Percentiles rank a stretch among this genome's conserved stretches.
Conservation (phyloP, 164 flowering plant species). For the Pachysandra terminalis region DNA sequence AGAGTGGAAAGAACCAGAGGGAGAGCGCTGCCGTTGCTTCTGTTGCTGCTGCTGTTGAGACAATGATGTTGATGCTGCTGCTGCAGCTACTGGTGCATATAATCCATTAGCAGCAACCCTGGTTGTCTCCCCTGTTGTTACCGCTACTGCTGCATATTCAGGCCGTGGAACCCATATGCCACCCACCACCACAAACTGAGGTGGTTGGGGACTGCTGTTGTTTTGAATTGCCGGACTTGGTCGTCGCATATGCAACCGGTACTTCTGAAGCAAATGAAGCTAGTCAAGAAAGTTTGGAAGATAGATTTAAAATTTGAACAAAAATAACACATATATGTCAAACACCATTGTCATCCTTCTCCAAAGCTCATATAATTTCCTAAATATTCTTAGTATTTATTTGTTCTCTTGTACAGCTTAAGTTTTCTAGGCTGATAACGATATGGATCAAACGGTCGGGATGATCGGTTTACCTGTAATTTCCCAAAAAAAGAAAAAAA, state of each 20-base stretch:
- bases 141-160: slow-evolving; percentile 33
- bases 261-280: slow-evolving; percentile 44
- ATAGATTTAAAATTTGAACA: too few relatives aligned
- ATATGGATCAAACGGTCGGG: too few relatives aligned
- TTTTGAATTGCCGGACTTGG: slow-evolving; percentile 37
- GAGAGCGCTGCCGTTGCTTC: slow-evolving; percentile 18
- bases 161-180: slow-evolving; percentile 75
- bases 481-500: too few relatives aligned
- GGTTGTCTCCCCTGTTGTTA: slow-evolving; percentile 28
- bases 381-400: neutral
- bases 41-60: slow-evolving; percentile 8
- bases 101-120: slow-evolving; percentile 19
- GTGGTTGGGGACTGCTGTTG: slow-evolving; percentile 36
- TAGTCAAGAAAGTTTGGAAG: too few relatives aligned
- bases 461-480: too few relatives aligned
- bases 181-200: slow-evolving; percentile 74
- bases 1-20: slow-evolving; percentile 13
- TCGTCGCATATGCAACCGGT: slow-evolving; percentile 63
- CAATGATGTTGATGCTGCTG: neutral
- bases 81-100: slow-evolving; percentile 47
- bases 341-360: too few relatives aligned
- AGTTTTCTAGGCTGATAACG: too few relatives aligned
- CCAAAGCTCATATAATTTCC: neutral
- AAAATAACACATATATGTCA: too few relatives aligned
- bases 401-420: neutral